A percentile compares a stretch with the other conserved stretches of the same genome.
phyloP scores from a whole-genome alignment of 345 rosid genomes.

The Eucalyptus rudis region DNA sequence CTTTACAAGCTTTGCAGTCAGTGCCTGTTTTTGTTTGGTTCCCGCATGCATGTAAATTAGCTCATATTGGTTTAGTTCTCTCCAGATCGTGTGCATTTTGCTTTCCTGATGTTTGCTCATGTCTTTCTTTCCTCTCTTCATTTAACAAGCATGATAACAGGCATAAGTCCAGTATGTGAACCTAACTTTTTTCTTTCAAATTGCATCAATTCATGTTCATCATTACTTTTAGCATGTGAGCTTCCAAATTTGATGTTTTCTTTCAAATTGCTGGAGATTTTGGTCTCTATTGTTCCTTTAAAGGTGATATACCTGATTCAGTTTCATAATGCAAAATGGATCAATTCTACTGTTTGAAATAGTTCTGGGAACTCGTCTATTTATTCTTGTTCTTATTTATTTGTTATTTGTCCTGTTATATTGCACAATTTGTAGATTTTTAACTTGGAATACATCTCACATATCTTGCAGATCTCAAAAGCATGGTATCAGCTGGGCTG shows the following conservation, averaged over 20 bases:
- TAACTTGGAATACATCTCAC: neutral
- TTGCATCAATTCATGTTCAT: neutral
- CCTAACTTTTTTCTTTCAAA: neutral
- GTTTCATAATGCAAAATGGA: neutral
- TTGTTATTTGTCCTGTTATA: neutral
- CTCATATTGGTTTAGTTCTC: neutral
- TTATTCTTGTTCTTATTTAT: neutral
- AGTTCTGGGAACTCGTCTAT: neutral
- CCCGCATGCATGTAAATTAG: neutral
- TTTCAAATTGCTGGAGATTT: neutral
- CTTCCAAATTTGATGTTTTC: neutral
- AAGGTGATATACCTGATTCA: neutral
- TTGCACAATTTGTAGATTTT: neutral
- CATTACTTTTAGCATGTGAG: neutral
- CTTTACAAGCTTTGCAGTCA: neutral
- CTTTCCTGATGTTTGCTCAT: neutral
- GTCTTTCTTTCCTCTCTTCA: neutral
- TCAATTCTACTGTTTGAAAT: neutral
- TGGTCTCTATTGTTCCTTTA: neutral
- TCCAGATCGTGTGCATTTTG: neutral
- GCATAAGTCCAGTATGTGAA: neutral
- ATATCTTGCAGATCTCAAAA: slow-evolving; percentile 52
- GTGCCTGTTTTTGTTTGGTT: neutral
- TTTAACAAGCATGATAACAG: neutral
- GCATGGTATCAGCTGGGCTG: slow-evolving; percentile 80